Base-by-base conservation (phyloP, 140 eudicot genomes). In the Cichorium intybus region DNA sequence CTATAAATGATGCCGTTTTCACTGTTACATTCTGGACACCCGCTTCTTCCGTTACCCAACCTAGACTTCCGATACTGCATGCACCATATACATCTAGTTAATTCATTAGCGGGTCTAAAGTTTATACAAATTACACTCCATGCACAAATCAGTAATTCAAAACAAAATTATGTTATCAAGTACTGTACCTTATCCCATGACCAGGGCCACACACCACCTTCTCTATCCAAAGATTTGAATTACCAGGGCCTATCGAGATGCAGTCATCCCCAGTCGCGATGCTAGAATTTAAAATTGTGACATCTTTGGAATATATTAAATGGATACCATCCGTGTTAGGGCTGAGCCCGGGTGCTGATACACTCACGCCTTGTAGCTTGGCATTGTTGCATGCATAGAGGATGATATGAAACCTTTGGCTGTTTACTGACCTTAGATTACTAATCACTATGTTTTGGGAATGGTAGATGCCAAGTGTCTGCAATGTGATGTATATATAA, bases 241-340 rank as follows among this genome's bases (percentile, higher is more conserved):
- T 69, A 4, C 81, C 81, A 0, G 81, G 72, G 27, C 81, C 81
- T 9, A 76, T 62, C 2, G 81, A 69, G 52, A 76, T 69, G 24
- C 81, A 76, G 33, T 76, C 81, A 16, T 76, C 81, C 7, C 81
- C 81, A 0, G 81, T 76, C 18, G 41, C 56, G 6, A 76, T 76
- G 7, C n/a, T 50, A 16, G 76, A 43, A 41, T 22, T 64, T 14
- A 52, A 47, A 46, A 76, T 62, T 12, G 56, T 62, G 15, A 76
- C 62, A 53, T 33, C 62, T 1, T 58, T n/a, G 11, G 77, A 69
- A 2, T 28, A 8, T 6, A 58, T 51, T 11, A 77, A 21, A 66
- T 77, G 77, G 52, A 77, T 77, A 43, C 82, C 82, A 39, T 77
- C 82, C 8, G 82, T 77, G 63, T 77, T 77, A 3, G 77, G 82